Evolutionary conservation across 805 yeast species (phyloP).

Genomic region (Wickerhamomyces bovis): DNA sequence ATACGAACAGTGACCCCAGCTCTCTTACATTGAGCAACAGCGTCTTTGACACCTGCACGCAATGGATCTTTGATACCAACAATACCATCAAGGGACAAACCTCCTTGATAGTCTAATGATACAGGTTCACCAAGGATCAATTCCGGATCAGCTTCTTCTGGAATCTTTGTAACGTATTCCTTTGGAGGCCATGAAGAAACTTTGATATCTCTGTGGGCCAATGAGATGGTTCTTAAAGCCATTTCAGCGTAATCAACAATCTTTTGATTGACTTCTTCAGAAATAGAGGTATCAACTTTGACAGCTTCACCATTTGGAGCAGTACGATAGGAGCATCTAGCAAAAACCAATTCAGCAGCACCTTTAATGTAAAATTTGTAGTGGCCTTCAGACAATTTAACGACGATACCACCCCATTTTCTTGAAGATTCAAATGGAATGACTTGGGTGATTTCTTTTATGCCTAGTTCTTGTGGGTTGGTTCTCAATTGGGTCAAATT

Average conservation of each 20-base stretch:
- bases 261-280: constrained; percentile 29
- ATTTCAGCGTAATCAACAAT: constrained; percentile 61
- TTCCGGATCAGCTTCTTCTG: constrained; percentile 38
- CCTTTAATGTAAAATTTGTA: constrained; percentile 78
- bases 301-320: constrained; percentile 26
- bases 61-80: constrained; percentile 96
- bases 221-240: constrained; percentile 85
- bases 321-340: constrained; percentile 43
- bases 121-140: constrained; percentile 32
- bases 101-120: constrained; percentile 21
- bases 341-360: constrained; percentile 84
- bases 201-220: constrained; percentile 70
- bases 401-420: constrained; percentile 87
- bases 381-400: constrained; percentile 35
- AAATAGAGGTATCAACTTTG: constrained; percentile 24
- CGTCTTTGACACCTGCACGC: constrained; percentile 82
- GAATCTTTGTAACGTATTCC: constrained; percentile 30
- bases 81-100: constrained; percentile 58
- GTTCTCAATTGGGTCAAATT: constrained; percentile 43
- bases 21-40: constrained; percentile 75
- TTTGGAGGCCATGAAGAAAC: constrained; percentile 62
- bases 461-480: constrained; percentile 24
- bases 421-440: constrained; percentile 90
- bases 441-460: constrained; percentile 50
- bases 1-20: constrained; percentile 95